phyloP scores from a whole-genome alignment of 805 yeast genomes.

The Brettanomyces nanus region DNA sequence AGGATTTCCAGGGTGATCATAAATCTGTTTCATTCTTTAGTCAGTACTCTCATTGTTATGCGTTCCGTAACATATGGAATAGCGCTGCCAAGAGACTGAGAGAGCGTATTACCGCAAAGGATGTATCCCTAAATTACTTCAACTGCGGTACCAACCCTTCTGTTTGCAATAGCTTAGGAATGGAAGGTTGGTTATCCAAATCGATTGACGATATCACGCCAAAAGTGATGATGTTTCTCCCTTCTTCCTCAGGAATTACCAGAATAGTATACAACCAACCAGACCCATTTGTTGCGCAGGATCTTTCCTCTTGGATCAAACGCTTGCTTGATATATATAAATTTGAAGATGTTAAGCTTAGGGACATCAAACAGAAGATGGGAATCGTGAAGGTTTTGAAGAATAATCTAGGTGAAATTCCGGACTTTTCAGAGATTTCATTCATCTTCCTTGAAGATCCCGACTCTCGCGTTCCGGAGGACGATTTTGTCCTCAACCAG shows the following conservation, averaged over 20 bases:
- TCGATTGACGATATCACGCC: slow-evolving; percentile 13
- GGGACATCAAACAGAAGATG: slow-evolving; percentile 18
- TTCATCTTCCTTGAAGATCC: slow-evolving; percentile 47
- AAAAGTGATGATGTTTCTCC: slow-evolving; percentile 31
- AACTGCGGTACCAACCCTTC: slow-evolving; percentile 44
- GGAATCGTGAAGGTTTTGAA: slow-evolving; percentile 7
- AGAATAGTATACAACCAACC: slow-evolving; percentile 33
- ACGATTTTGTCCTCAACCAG: slow-evolving; percentile 51
- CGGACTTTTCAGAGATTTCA: slow-evolving; percentile 34
- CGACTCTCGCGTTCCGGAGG: slow-evolving; percentile 49
- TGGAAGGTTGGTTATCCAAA: slow-evolving; percentile 24
- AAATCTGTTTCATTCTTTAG: slow-evolving; percentile 30
- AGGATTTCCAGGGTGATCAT: slow-evolving; percentile 26
- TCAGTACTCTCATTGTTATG: slow-evolving; percentile 41
- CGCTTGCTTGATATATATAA: slow-evolving; percentile 40
- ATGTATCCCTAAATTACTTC: slow-evolving; percentile 39
- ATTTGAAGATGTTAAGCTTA: slow-evolving; percentile 25
- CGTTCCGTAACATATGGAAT: slow-evolving; percentile 51
- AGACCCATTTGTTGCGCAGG: slow-evolving; percentile 17
- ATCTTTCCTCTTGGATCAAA: slow-evolving; percentile 35
- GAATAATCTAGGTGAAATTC: slow-evolving; percentile 21
- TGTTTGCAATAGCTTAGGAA: slow-evolving; percentile 46
- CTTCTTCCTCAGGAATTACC: slow-evolving; percentile 44
- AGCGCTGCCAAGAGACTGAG: slow-evolving; percentile 40
- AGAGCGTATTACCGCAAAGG: slow-evolving; percentile 6